Base-by-base conservation (phyloP, 768 basidiomycete genomes). In the Russula sp. region DNA sequence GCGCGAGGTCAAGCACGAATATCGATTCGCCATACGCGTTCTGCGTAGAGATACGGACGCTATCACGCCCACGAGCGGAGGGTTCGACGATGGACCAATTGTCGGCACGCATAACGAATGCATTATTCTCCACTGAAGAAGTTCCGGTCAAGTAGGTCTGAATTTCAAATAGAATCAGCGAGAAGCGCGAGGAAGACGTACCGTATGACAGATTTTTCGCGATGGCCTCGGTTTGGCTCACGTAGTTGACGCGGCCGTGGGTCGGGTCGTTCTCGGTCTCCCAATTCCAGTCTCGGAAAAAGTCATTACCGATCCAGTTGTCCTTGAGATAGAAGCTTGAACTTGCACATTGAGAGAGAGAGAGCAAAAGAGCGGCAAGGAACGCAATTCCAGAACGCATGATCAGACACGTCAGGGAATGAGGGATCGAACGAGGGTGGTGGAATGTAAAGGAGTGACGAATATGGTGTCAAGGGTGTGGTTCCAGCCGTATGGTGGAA, bases 61-160 rank as follows among this genome's bases (percentile, higher is more conserved):
- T 85, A 68, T 83, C 77, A 53, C 85, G 78, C n/a, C 86, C 86
- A 22, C 80, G 77, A 22, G 76, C 71, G 32, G 53, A 56, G 1
- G 76, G 62, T 9, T 64, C 48, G 16, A 86, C 80, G 16, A 75
- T 59, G 18, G 76, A 75, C 32, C 55, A 62, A 48, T 76, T 65
- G 67, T 87, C 84, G 30, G 81, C 84, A 48, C 81, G 80, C 84
- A 87, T 87, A 54, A 83, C 32, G 71, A 87, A 86, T 51, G 76
- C 79, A 46, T 71, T 62, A n/a, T 68, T 71, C 3, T 75, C 72
- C 20, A 74, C 83, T 79, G 11, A 48, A 62, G 28, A 32, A 46
- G 28, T 8, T 18, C 22, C 46, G 42, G 32, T 51, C 9, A 57
- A n/a, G 13, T 5, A 2, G 14, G 24, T 36, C 10, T 20, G 36